These are phyloP conservation scores for Komagataella phaffii DNA, from an alignment of 805 yeast genomes.

Conservation along the genomic window DNA sequence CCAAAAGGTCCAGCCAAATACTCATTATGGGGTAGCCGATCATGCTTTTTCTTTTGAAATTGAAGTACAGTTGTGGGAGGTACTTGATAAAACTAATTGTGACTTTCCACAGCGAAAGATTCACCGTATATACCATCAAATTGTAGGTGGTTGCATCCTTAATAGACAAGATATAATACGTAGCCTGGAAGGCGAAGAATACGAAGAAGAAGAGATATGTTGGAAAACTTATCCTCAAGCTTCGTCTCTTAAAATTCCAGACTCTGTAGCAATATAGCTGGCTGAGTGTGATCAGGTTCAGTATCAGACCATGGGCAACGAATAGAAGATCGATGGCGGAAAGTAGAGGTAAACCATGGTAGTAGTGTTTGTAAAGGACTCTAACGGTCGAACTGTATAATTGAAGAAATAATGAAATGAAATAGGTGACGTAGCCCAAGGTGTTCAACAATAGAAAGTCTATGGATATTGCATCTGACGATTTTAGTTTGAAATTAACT, in stretches of 20 bases:
- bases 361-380: slow-evolving; percentile 13
- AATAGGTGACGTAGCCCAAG: slow-evolving; percentile 30
- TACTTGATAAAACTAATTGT: slow-evolving; percentile 29
- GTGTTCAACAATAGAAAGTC: slow-evolving; percentile 33
- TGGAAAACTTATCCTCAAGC: slow-evolving; percentile 11
- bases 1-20: slow-evolving; percentile 25
- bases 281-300: slow-evolving; percentile 23
- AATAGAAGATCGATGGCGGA: slow-evolving; percentile 31
- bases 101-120: slow-evolving; percentile 30
- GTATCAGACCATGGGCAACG: slow-evolving; percentile 29
- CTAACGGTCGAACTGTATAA: slow-evolving; percentile 20
- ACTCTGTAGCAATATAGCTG: slow-evolving; percentile 22
- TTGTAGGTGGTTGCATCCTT: slow-evolving; percentile 2
- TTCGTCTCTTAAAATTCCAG: slow-evolving; percentile 20
- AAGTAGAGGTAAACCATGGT: slow-evolving; percentile 23
- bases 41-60: slow-evolving; percentile 26
- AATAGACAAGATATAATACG: slow-evolving; percentile 8
- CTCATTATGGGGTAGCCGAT: slow-evolving; percentile 29
- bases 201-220: slow-evolving; percentile 8
- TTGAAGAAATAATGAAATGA: slow-evolving; percentile 28
- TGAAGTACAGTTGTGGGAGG: slow-evolving; percentile 35
- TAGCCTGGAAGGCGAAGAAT: slow-evolving; percentile 9
- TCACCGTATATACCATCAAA: slow-evolving; percentile 20
- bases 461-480: slow-evolving; percentile 34
- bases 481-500: slow-evolving; percentile 22